Evolutionary conservation across 306 rosid genomes (phyloP), one percentile per base, ranked within the genome.

Genomic region (Vigna angularis): DNA sequence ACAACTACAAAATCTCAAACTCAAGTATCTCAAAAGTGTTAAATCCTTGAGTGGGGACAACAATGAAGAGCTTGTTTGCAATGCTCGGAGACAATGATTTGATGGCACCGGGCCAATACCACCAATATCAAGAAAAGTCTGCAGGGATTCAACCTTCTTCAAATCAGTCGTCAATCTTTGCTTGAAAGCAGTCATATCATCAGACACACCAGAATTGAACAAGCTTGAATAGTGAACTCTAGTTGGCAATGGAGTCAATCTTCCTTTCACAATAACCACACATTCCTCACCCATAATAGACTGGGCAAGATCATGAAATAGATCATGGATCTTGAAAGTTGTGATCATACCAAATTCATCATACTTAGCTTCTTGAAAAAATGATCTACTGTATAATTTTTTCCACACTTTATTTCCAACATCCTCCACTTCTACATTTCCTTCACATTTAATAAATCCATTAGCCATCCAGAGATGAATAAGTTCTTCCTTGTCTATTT

Each of bases 221-320:
- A 3, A 58, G 70, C 2, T 3, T 3, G 69, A 2, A 47, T 68
- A 75, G 14, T 78, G 82, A 10, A 58, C 47, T 57, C 70, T 78
- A 0, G 3, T 2, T 13, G 82, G 18, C 38, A 56, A 78, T 13
- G 10, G 1, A 7, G 36, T 30, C 20, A 68, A 7, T 17, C n/a
- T 67, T 45, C 0, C 28, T 2, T 8, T 4, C 7, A 44, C 4
- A 1, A 17, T 71, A 32, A 49, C 30, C 15, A 5, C n/a, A 36
- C 56, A 67, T 11, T 74, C 62, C 20, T 51, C 62, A 4, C 69
- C 55, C 52, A 62, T 47, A 42, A 79, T 17, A 8, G 72, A 49
- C 56, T 76, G 70, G 12, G 86, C 85, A 73, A 83, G 73, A 50
- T 65, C 79, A 52, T 85, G 86, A 47, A 83, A 65, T 57, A 66